Evolutionary conservation across 2,329 filamentous ascomycete species (phyloP).

Genomic region (Paraphaeosphaeria sporulosa): DNA sequence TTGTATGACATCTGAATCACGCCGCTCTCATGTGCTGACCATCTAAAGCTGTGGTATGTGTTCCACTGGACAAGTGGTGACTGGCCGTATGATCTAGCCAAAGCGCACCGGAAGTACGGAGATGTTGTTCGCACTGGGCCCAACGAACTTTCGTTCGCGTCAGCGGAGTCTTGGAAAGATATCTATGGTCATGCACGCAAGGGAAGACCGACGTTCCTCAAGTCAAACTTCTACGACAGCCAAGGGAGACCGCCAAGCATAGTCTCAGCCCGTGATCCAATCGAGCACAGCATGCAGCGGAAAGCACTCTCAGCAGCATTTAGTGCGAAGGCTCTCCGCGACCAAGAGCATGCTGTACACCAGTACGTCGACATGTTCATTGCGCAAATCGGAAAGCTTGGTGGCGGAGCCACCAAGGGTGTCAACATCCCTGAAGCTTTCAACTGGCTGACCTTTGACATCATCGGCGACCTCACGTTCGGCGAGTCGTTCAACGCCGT

Average conservation of each 20-base stretch:
- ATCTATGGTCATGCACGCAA: slow-evolving; percentile 43
- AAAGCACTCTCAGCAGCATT: slow-evolving; percentile 2
- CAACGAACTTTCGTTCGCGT: slow-evolving; percentile 56
- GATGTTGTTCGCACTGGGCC: slow-evolving; percentile 56
- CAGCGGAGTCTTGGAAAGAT: slow-evolving; percentile 50
- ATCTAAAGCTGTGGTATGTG: background rate
- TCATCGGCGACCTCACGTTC: slow-evolving; percentile 29
- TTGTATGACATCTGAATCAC: slow-evolving; percentile 11
- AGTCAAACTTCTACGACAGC: slow-evolving; percentile 14
- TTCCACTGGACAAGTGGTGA: slow-evolving; percentile 3
- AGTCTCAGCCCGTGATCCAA: slow-evolving; percentile 27
- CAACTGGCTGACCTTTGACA: slow-evolving; percentile 16
- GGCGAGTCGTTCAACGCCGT: slow-evolving; percentile 25
- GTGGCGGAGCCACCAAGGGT: background rate
- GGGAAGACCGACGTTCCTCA: slow-evolving; percentile 18
- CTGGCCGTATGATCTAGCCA: background rate
- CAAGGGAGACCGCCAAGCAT: background rate
- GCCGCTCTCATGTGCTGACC: background rate
- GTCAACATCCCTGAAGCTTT: slow-evolving; percentile 19
- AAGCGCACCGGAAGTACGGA: slow-evolving; percentile 8
- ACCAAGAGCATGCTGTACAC: slow-evolving; percentile 34
- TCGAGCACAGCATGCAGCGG: background rate
- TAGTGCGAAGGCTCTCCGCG: slow-evolving; percentile 10
- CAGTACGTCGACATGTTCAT: slow-evolving; percentile 19
- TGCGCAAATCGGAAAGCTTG: slow-evolving; percentile 1